Conservation (phyloP, 1,284 basidiomycete species). For the Salmacisia buchloeana region DNA sequence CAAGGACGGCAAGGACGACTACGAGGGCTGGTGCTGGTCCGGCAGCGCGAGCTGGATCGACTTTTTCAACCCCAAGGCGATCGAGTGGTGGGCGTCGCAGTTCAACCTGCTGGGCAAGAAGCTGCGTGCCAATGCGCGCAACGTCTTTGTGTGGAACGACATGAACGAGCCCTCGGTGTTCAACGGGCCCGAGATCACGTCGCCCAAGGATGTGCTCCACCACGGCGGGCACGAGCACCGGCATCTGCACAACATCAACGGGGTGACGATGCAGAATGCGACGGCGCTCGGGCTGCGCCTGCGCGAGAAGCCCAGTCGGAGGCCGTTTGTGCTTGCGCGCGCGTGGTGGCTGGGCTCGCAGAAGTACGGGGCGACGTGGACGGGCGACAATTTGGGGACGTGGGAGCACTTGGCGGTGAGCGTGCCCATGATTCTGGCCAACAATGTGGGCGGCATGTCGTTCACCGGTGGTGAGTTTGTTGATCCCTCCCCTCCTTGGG, state of each 20-base stretch:
- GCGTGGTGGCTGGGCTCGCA: slow-evolving; percentile 94
- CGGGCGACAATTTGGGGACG: slow-evolving; percentile 92
- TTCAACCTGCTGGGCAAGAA: slow-evolving; percentile 31
- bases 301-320: slow-evolving; percentile 57
- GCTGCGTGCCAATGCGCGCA: slow-evolving; percentile 50
- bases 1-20: slow-evolving; percentile 68
- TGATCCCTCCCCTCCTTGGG: too few species aligned
- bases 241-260: slow-evolving; percentile 86
- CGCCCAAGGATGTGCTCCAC: slow-evolving; percentile 89
- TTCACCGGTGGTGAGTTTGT: slow-evolving; percentile 70
- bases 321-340: slow-evolving; percentile 88
- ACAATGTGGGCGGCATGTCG: slow-evolving; percentile 85
- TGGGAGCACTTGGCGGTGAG: slow-evolving; percentile 97
- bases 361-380: slow-evolving; percentile 95
- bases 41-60: slow-evolving; percentile 94
- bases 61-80: slow-evolving; percentile 84
- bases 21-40: slow-evolving; percentile 98
- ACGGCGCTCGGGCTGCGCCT: slow-evolving; percentile 76
- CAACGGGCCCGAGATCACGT: slow-evolving; percentile 95
- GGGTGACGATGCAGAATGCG: slow-evolving; percentile 60
- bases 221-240: slow-evolving; percentile 94
- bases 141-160: slow-evolving; percentile 92
- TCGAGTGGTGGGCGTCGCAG: slow-evolving; percentile 73
- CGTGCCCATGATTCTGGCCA: slow-evolving; percentile 86
- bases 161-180: slow-evolving; percentile 99